Base-by-base conservation (phyloP, 805 yeast species). In the Scheffersomyces stipitis region DNA sequence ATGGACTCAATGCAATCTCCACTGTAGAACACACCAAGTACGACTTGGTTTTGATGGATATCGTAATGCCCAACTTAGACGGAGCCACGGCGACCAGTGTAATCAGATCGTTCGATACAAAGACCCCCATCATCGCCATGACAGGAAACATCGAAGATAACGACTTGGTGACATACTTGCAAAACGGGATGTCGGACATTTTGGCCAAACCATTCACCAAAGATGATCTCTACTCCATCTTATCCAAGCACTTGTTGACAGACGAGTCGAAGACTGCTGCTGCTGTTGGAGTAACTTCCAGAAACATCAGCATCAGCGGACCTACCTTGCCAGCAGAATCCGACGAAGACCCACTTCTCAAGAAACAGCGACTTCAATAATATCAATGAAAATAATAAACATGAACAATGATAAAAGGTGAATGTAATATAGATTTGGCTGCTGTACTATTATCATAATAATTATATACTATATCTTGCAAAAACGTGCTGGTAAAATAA, bases 161-260 rank as follows among this genome's bases (percentile, higher is more conserved):
- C 47, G 96, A 88, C 59, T 69, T 88, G 40, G 84, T 85, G 31
- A 83, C 81, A 1, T 88, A 86, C 58, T 65, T 86, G 41, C 83
- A 83, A 49, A 87, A 88, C 52, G 97, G 96, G 4, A 89, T 89
- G 87, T 82, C 86, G 40, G 96, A 88, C 60, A 87, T 93, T 26
- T 68, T 93, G 45, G 95, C 96, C 4, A 88, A 93, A 55, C 99
- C 99, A 1, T 93, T 93, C 58, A 84, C 95, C 2, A 88, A 86
- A 54, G 86, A 82, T 46, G 96, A 87, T 55, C 69, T 93, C 39
- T 86, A 82, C 53, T 71, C 80, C 42, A 86, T 89, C 53, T 65
- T 91, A 36, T 81, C 84, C 45, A 84, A 89, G 49, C 88, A 86
- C 56, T 68, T 84, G 36, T 73, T 77, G 39, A 69, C 75, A 20